phyloP scores from a whole-genome alignment of 2,329 filamentous ascomycete species.

The Fusarium musae region DNA sequence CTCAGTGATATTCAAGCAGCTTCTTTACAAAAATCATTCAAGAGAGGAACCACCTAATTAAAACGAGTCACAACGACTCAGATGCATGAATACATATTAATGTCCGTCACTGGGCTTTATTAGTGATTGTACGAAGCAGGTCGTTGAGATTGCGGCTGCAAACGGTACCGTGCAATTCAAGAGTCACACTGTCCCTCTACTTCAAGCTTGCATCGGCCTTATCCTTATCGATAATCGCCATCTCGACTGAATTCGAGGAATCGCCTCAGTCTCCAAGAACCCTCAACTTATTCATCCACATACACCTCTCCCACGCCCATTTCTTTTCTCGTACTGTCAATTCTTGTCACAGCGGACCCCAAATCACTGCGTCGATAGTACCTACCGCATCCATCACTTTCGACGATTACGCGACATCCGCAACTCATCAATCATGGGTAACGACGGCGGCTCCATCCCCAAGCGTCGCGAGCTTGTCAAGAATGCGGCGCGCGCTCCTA shows the following conservation, averaged over 20 bases:
- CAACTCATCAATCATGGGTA: slow-evolving; percentile 77
- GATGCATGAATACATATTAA: fast-evolving
- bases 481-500: slow-evolving; percentile 85
- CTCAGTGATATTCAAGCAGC: fast-evolving
- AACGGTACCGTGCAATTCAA: no score
- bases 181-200: neutral
- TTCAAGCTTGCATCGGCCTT: neutral
- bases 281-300: slow-evolving; percentile 14
- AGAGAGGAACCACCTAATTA: no score
- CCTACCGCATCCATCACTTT: neutral
- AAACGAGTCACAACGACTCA: fast-evolving
- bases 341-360: fast-evolving
- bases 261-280: slow-evolving; percentile 19
- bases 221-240: slow-evolving; percentile 40
- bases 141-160: no score
- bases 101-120: no score
- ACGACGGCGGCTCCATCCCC: slow-evolving; percentile 96
- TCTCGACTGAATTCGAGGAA: slow-evolving; percentile 33
- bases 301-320: neutral
- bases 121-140: neutral
- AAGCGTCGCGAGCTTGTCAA: slow-evolving; percentile 96
- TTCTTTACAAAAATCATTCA: no score
- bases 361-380: neutral
- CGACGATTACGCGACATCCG: neutral
- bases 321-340: no score